Percentiles rank a stretch among this genome's conserved stretches.
Conservation (phyloP, 2,329 filamentous ascomycete species). For the Fusarium verticillioides region DNA sequence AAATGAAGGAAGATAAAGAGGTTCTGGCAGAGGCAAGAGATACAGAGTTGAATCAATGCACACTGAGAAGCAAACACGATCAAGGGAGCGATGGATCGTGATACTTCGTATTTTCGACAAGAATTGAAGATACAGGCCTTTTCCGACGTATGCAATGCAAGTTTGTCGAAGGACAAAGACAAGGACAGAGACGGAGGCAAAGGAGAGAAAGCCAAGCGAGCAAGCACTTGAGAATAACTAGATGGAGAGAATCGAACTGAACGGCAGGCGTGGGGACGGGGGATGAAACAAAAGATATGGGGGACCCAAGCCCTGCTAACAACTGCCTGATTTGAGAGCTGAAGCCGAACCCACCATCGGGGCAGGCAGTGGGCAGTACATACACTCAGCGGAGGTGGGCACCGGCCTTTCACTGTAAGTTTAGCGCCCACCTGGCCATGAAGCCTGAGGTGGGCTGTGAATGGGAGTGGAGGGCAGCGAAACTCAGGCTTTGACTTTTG, state of each 20-base stretch:
- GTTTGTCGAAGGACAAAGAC: constrained; percentile 32
- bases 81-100: constrained; percentile 36
- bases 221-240: constrained; percentile 16
- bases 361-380: not conserved
- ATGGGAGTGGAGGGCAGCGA: constrained; percentile 4
- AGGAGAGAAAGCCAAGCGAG: constrained; percentile 35
- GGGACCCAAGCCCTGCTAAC: constrained; percentile 5
- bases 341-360: not conserved
- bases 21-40: constrained; percentile 20
- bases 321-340: constrained; percentile 14
- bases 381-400: not conserved
- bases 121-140: constrained; percentile 42
- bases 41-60: constrained; percentile 5
- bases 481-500: not conserved
- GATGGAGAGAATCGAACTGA: constrained; percentile 23
- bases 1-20: constrained; percentile 23
- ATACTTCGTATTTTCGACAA: constrained; percentile 23
- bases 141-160: constrained; percentile 28
- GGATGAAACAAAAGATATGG: constrained; percentile 47
- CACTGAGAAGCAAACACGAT: constrained; percentile 35
- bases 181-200: constrained; percentile 27
- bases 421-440: not conserved
- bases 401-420: constrained; percentile 6
- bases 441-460: not conserved
- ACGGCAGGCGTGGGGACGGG: constrained; percentile 31